Base-by-base conservation (phyloP, 31 red algal species). In the Odonthalia washingtoniensis region DNA sequence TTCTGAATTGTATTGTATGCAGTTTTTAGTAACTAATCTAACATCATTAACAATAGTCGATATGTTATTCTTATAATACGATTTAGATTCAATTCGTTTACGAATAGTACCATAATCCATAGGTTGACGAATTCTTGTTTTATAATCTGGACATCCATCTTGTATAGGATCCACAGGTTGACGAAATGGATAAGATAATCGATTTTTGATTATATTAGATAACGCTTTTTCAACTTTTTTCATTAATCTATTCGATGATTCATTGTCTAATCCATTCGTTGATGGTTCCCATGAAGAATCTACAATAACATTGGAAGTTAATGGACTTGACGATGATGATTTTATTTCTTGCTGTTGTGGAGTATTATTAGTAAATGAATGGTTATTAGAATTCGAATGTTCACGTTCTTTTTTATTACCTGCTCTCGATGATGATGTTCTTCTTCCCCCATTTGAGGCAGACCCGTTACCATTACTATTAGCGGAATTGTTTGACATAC, bases 61-160 rank as follows among this genome's bases (percentile, higher is more conserved):
- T 9, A 86, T 77, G 72, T 44, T 77, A 6, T 26, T 17, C n/a
- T n/a, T n/a, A n/a, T n/a, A n/a, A 45, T 96, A 96, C n/a, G 70
- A 24, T 0, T 49, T 70, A 27, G 80, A 89, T 4, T 89, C 75
- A 18, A 96, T 44, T 46, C 83, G 80, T 44, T 82, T 68, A 36
- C 65, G 82, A 27, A 96, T 84, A 45, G 95, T 97, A 16, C 89
- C 90, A 52, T 92, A 91, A 65, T 97, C 95, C 95, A 97, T 97
- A 0, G 95, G 95, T 24, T 87, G 44, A 72, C 70, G 45, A 30
- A 97, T 82, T 38, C 90, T 72, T 42, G 53, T 35, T 18, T 85
- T 31, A 75, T 97, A 97, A 72, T 97, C 91, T 34, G 94, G 83
- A 62, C 91, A 94, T 39, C 86, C 85, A 46, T 90, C 86, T 35